Conservation (phyloP, 2,329 filamentous ascomycete species). For the Fragosphaeria purpurea region DNA sequence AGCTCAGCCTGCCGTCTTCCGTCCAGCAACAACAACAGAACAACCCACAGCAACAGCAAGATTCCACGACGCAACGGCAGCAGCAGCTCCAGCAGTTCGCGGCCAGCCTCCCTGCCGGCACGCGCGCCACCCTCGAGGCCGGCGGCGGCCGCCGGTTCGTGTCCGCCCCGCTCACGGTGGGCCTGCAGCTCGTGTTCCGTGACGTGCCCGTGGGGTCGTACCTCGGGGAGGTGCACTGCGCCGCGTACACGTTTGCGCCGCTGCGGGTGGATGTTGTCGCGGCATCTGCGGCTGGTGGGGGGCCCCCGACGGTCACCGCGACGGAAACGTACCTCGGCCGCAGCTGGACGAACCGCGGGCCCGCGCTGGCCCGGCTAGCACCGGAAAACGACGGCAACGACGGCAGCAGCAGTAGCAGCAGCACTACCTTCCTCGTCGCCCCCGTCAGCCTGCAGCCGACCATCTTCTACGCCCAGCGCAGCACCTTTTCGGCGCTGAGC, state of each 20-base stretch:
- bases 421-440: constrained; percentile 43
- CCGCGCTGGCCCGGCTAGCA: constrained; percentile 37
- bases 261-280: constrained; percentile 63
- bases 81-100: constrained; percentile 4
- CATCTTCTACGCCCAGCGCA: constrained; percentile 67
- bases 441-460: constrained; percentile 49
- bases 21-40: background rate
- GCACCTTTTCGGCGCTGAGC: constrained; percentile 66
- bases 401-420: background rate
- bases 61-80: background rate
- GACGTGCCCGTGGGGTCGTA: constrained; percentile 66
- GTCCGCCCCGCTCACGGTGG: constrained; percentile 52
- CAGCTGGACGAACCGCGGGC: constrained; percentile 80
- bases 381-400: constrained; percentile 20
- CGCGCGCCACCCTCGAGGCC: constrained; percentile 60
- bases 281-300: constrained; percentile 11
- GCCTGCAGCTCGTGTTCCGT: constrained; percentile 65
- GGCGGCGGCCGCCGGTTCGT: constrained; percentile 39
- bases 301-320: constrained; percentile 41
- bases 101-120: constrained; percentile 44
- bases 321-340: constrained; percentile 87
- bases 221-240: constrained; percentile 68
- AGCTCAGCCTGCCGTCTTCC: constrained; percentile 8
- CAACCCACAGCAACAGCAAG: background rate
- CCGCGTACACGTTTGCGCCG: constrained; percentile 66